Base-by-base conservation (phyloP, 2,329 filamentous ascomycete species). In the Ophiostoma ips region DNA sequence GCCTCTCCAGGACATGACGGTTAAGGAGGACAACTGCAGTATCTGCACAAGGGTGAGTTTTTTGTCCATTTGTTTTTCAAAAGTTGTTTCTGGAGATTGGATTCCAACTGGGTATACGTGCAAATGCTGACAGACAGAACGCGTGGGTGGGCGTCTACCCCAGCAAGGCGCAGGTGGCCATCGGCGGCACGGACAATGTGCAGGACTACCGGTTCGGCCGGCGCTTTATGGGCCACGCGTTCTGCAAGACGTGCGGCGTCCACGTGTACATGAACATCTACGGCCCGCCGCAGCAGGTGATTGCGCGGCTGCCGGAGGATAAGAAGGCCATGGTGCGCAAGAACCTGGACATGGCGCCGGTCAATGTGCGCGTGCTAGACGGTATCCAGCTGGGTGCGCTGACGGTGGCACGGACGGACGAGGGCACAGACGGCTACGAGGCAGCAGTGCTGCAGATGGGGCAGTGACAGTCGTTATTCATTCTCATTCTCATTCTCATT, bases 1-100 rank as follows among this genome's bases (percentile, higher is more conserved):
- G 5, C 50, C 52, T 3, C 34, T 53, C n/a, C 8, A 19, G 2
- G 40, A 45, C 10, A 47, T 55, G 50, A 9, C 37, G 0, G n/a
- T 52, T 21, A 53, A 53, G 30, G 50, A 53, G 19, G 53, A 55
- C 52, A 55, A 55, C 48, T 55, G 53, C 52, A 55, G 53, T 45
- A 52, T 55, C 21, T 55, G 53, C 48, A 43, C 52, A 12, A 19
- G 52, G 12, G 38, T 41, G 30, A n/a, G 45, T 44, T n/a, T n/a
- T 13, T 28, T 9, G 10, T 13, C 2, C 15, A 6, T 30, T n/a
- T n/a, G n/a, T 9, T 12, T 13, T 6, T 28, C 13, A n/a, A 8
- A 8, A 15, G n/a, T 10, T n/a, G 5, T 21, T 4, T 28, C 18
- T 40, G 13, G 8, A 15, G 15, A 12, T 10, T 2, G 38, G 30